These are phyloP conservation scores for Solanum chiquidenum DNA, from an alignment of 257 asterid species.

Conservation along the genomic window DNA sequence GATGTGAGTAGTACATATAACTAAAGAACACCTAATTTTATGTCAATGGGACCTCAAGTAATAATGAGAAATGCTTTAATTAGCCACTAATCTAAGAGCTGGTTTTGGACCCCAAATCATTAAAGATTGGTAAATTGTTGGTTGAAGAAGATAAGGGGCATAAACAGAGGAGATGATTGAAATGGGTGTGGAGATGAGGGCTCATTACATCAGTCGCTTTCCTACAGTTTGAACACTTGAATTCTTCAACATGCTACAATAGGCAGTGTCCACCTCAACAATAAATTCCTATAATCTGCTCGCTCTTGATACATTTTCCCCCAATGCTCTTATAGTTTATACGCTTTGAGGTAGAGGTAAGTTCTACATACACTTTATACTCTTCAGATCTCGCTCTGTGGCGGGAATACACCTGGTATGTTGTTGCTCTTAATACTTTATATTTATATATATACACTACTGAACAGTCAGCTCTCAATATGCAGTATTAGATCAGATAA, in stretches of 20 bases:
- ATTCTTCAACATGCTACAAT: background rate
- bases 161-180: background rate
- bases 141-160: conserved; percentile 6
- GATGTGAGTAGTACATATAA: background rate
- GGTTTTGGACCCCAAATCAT: conserved; percentile 6
- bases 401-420: background rate
- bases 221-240: background rate
- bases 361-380: background rate
- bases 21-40: background rate
- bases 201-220: background rate
- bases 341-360: background rate
- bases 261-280: background rate
- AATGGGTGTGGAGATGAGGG: background rate
- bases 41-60: background rate
- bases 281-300: background rate
- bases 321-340: background rate
- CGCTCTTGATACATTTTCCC: background rate
- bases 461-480: background rate
- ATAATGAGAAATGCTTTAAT: background rate
- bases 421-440: background rate
- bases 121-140: background rate
- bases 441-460: background rate
- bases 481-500: background rate
- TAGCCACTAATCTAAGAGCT: background rate
- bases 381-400: background rate